Evolutionary conservation across 331 rosid genomes (phyloP), one percentile per base, ranked within the genome.

Genomic region (Rhamnella rubrinervis): DNA sequence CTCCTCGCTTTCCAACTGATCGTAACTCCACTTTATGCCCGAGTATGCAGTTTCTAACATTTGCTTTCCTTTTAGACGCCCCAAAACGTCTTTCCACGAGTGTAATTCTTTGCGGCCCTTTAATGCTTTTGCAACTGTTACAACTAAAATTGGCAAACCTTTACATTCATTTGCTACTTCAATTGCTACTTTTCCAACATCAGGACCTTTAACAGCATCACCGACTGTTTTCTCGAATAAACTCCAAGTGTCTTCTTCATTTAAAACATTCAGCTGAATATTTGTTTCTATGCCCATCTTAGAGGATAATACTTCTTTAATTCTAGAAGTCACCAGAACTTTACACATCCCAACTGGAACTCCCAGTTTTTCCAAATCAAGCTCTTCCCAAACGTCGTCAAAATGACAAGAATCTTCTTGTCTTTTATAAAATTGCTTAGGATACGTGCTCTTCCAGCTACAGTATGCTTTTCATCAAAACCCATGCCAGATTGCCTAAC

Each of bases 141-240:
- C 51, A 23, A 81, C 63, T 6, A 68, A 57, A 57, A 76, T 38
- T 10, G 84, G 87, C 55, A 79, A 66, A 1, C 77, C 70, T 46
- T 51, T 14, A 16, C 55, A 15, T 18, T 14, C 26, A 4, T 26
- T 55, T 5, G 63, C 64, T 18, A 83, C 70, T 56, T 61, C n/a
- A 46, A 16, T 6, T 0, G 75, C 57, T 31, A 71, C 6, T 2
- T 4, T 8, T n/a, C n/a, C 6, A 14, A 62, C 35, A 5, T 28
- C 35, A 5, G 2, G 0, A 0, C 51, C 50, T 8, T 28, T 23
- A 12, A 44, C 5, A 5, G 7, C 7, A 13, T 31, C 7, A 55
- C 52, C 73, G 13, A 68, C 74, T 28, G 35, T 28, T 2, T 28
- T 28, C 35, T 1, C 35, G 3, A 28, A 28, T 28, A 28, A 28